These are phyloP conservation scores for Neurospora sublineolata DNA, from an alignment of 495 filamentous ascomycete genomes.

Conservation along the genomic window DNA sequence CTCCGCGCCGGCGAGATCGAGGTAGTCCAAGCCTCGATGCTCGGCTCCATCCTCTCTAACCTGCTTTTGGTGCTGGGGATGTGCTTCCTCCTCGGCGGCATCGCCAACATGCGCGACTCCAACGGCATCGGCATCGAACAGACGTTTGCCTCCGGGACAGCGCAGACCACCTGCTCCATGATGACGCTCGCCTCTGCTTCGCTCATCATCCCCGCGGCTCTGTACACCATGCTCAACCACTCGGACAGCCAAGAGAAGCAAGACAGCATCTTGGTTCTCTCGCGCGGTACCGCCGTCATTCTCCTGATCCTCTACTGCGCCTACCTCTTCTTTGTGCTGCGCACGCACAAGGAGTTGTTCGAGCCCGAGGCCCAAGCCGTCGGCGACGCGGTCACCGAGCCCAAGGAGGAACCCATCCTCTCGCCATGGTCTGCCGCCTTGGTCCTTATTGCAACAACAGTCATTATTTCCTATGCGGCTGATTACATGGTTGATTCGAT, in stretches of 20 bases:
- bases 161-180: slow-evolving; percentile 89
- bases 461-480: slow-evolving; percentile 81
- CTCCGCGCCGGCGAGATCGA: slow-evolving; percentile 76
- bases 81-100: slow-evolving; percentile 87
- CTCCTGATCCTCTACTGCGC: slow-evolving; percentile 78
- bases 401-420: slow-evolving; percentile 46
- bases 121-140: slow-evolving; percentile 47
- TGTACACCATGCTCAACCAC: slow-evolving; percentile 35
- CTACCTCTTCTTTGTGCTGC: slow-evolving; percentile 85
- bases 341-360: slow-evolving; percentile 70
- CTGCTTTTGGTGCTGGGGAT: slow-evolving; percentile 90
- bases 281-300: slow-evolving; percentile 83
- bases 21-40: slow-evolving; percentile 95
- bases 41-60: slow-evolving; percentile 93
- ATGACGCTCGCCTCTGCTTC: slow-evolving; percentile 89
- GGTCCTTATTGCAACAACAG: slow-evolving; percentile 63
- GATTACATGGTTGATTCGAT: slow-evolving; percentile 92
- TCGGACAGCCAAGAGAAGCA: slow-evolving; percentile 32
- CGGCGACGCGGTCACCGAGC: slow-evolving; percentile 27
- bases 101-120: slow-evolving; percentile 40
- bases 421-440: slow-evolving; percentile 59
- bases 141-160: slow-evolving; percentile 73
- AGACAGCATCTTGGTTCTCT: slow-evolving; percentile 66
- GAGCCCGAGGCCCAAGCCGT: slow-evolving; percentile 45
- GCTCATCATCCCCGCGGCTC: slow-evolving; percentile 82